Evolutionary conservation across 192 early-diverging fungal species (phyloP).

Genomic region (Backusella luteola): DNA sequence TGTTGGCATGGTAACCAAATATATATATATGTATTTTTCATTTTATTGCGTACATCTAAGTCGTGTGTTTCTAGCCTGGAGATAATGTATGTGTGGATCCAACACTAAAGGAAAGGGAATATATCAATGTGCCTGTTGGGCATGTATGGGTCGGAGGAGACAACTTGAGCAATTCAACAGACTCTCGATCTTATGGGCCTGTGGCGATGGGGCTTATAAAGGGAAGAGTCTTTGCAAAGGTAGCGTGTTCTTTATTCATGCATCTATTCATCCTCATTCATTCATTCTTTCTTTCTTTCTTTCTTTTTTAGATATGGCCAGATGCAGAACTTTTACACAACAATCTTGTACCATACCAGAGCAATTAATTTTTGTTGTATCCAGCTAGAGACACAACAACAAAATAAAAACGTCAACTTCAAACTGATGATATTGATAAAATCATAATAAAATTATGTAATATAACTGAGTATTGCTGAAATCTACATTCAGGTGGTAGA

Average conservation of each 20-base stretch:
- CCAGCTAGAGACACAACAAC: too few species aligned
- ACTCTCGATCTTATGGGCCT: conserved; percentile 88
- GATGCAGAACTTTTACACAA: neutral
- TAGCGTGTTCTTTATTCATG: neutral
- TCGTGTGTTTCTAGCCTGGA: conserved; percentile 53
- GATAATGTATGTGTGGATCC: conserved; percentile 83
- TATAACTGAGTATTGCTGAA: too few species aligned
- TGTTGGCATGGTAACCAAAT: conserved; percentile 61
- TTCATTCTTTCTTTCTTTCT: neutral
- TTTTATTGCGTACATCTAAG: too few species aligned
- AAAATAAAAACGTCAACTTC: too few species aligned
- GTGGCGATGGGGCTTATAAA: conserved; percentile 77
- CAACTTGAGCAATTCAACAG: conserved; percentile 86
- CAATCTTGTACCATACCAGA: conserved; percentile 2
- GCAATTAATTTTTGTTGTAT: neutral
- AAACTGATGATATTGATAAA: too few species aligned
- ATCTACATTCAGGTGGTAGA: too few species aligned
- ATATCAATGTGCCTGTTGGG: conserved; percentile 73
- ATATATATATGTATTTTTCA: too few species aligned
- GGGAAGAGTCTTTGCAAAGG: conserved; percentile 73
- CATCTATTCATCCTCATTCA: too few species aligned
- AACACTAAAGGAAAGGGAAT: conserved; percentile 52
- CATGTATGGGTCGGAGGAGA: conserved; percentile 94
- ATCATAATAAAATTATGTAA: too few species aligned
- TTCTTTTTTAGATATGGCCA: conserved; percentile 4